Conservation (phyloP, 805 yeast genomes). For the Spathaspora sp. region DNA sequence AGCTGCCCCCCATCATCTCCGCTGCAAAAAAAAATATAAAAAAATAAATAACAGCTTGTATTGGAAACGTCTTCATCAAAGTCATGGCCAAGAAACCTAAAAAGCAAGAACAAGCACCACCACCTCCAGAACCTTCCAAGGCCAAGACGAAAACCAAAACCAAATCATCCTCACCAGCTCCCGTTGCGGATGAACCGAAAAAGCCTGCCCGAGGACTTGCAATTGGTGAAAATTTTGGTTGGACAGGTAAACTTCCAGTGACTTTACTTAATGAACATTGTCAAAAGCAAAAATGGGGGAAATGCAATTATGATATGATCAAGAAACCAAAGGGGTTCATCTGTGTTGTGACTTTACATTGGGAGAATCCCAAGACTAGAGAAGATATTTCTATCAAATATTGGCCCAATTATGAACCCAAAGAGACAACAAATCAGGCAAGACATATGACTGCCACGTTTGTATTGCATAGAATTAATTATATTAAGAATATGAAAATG, state of each 20-base stretch:
- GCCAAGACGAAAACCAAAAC: slow-evolving; percentile 4
- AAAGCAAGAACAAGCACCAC: slow-evolving; percentile 6
- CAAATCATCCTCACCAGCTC: background rate
- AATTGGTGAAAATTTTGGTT: slow-evolving; percentile 60
- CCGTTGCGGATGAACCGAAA: slow-evolving; percentile 10
- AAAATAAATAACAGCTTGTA: background rate
- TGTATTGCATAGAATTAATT: slow-evolving; percentile 75
- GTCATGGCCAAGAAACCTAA: slow-evolving; percentile 15
- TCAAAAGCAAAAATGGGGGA: slow-evolving; percentile 86
- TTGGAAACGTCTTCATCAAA: background rate
- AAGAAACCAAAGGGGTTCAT: slow-evolving; percentile 50
- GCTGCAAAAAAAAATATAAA: background rate
- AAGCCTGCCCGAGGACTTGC: slow-evolving; percentile 39
- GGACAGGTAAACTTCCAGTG: slow-evolving; percentile 95
- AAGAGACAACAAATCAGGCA: slow-evolving; percentile 84
- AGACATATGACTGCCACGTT: slow-evolving; percentile 88
- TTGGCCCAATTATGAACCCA: slow-evolving; percentile 57
- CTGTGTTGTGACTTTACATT: slow-evolving; percentile 61
- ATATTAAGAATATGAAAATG: slow-evolving; percentile 80
- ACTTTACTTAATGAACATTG: slow-evolving; percentile 82
- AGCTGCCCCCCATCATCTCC: background rate
- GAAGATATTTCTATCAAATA: slow-evolving; percentile 56
- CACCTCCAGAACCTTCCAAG: slow-evolving; percentile 2
- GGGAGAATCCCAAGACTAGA: slow-evolving; percentile 78
- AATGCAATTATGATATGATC: slow-evolving; percentile 71